phyloP scores from a whole-genome alignment of 2,329 filamentous ascomycete species.

The Dryadomyces quercus-mongolicae region DNA sequence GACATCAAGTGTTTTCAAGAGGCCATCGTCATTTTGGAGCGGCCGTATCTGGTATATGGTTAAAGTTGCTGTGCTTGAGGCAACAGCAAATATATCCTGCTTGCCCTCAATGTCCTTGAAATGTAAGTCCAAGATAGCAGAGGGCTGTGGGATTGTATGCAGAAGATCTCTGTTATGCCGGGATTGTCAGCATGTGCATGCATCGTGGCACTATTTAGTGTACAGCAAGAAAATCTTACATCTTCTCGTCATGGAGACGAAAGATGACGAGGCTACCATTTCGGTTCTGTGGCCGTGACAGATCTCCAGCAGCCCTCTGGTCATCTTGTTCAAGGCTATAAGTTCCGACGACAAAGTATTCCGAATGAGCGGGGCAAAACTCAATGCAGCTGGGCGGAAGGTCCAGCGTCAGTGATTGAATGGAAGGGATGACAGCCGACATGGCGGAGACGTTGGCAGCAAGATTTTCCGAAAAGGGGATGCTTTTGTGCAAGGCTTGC shows the following conservation, averaged over 20 bases:
- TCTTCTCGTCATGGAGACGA: slow-evolving; percentile 32
- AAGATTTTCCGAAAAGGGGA: no score
- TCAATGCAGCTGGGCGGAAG: slow-evolving; percentile 69
- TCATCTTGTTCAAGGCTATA: slow-evolving; percentile 56
- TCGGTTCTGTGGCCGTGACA: slow-evolving; percentile 43
- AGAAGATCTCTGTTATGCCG: slow-evolving; percentile 16
- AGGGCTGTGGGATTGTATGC: slow-evolving; percentile 50
- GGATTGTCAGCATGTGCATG: neutral
- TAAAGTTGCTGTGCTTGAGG: slow-evolving; percentile 64
- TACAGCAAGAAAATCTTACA: slow-evolving; percentile 35
- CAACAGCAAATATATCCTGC: slow-evolving; percentile 52
- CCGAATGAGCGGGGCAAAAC: slow-evolving; percentile 49
- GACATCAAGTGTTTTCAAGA: slow-evolving; percentile 28
- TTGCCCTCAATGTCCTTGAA: slow-evolving; percentile 47
- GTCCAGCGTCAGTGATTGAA: slow-evolving; percentile 42
- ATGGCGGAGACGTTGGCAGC: no score
- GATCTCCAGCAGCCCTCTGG: slow-evolving; percentile 14
- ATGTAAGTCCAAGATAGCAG: slow-evolving; percentile 74
- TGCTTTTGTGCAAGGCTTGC: neutral
- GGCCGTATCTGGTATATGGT: slow-evolving; percentile 48
- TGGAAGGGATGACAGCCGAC: slow-evolving; percentile 23
- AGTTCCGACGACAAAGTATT: slow-evolving; percentile 70
- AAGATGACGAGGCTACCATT: slow-evolving; percentile 66
- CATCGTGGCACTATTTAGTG: neutral
- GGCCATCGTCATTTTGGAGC: slow-evolving; percentile 14